Evolutionary conservation across 345 rosid genomes (phyloP).

Genomic region (Hibiscus mutabilis): DNA sequence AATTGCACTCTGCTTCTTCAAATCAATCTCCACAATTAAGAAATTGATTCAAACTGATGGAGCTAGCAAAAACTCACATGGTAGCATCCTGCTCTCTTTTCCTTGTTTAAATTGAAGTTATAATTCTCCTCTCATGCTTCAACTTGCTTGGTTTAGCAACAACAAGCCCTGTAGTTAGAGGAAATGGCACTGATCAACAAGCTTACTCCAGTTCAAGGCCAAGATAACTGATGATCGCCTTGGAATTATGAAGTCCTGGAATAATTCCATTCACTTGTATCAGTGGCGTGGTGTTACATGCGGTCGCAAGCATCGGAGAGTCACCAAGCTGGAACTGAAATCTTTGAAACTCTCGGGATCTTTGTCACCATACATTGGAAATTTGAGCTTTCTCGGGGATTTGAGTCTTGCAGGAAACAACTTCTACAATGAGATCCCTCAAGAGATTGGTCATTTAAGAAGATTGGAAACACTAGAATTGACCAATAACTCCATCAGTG

Average conservation of each 20-base stretch:
- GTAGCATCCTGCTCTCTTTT: too few relatives aligned
- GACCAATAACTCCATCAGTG: slow-evolving; percentile 8
- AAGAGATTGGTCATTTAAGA: slow-evolving; percentile 7
- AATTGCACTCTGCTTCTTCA: too few relatives aligned
- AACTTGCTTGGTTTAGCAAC: not conserved
- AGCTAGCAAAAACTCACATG: too few relatives aligned
- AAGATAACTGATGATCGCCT: not conserved
- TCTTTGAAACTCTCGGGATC: not conserved
- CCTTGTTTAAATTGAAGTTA: too few relatives aligned
- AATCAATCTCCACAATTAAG: too few relatives aligned
- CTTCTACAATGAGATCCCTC: slow-evolving; percentile 12
- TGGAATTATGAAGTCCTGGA: not conserved
- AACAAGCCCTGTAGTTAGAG: not conserved
- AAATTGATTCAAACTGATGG: too few relatives aligned
- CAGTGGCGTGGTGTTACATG: slow-evolving; percentile 13
- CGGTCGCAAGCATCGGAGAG: slow-evolving; percentile 13
- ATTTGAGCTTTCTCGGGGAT: slow-evolving; percentile 6
- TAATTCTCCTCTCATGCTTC: not conserved
- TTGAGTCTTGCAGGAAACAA: slow-evolving; percentile 8
- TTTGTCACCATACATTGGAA: slow-evolving; percentile 7
- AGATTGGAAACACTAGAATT: not conserved
- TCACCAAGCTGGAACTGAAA: not conserved
- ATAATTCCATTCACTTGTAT: slow-evolving; percentile 10
- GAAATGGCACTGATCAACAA: slow-evolving; percentile 3
- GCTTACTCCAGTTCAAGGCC: slow-evolving; percentile 3